Percentiles rank a stretch among this genome's conserved stretches.
phyloP scores from a whole-genome alignment of 2,329 filamentous ascomycete species.

The Akanthomyces muscarius region DNA sequence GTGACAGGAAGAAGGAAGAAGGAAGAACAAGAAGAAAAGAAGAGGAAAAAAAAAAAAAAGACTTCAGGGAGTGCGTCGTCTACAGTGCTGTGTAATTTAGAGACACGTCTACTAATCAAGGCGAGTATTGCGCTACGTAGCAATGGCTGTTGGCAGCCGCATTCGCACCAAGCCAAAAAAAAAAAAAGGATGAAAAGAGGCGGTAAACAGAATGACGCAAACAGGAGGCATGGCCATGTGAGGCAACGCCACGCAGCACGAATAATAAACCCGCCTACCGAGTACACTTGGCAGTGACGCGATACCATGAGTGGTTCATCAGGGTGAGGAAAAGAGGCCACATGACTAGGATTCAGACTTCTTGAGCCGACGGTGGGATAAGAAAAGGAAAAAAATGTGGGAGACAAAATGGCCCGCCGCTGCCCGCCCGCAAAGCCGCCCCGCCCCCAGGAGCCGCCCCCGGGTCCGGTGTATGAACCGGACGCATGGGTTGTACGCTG shows the following conservation, averaged over 20 bases:
- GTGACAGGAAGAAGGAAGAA: too few species aligned
- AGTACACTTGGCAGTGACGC: neutral
- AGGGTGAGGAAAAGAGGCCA: neutral
- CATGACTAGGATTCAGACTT: neutral
- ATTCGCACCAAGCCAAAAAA: neutral
- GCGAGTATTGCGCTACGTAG: neutral
- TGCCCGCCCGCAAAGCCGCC: conserved; percentile 14
- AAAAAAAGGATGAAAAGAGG: neutral
- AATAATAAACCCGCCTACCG: too few species aligned
- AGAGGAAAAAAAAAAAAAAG: too few species aligned
- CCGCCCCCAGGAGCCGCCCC: conserved; percentile 5
- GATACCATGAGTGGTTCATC: neutral
- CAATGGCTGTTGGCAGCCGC: conserved; percentile 6
- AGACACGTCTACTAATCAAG: neutral
- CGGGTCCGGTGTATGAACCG: neutral
- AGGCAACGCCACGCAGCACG: too few species aligned
- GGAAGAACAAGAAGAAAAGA: too few species aligned
- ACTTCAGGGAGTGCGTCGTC: too few species aligned
- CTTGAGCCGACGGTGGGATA: conserved; percentile 3
- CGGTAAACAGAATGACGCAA: conserved; percentile 5
- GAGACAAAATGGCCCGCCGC: conserved; percentile 4
- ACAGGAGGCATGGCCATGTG: neutral
- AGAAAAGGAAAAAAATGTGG: neutral
- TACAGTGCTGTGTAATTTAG: neutral
- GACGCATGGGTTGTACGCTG: neutral